Conservation (phyloP, 192 early-diverging fungal species). For the Entomortierella lignicola region DNA sequence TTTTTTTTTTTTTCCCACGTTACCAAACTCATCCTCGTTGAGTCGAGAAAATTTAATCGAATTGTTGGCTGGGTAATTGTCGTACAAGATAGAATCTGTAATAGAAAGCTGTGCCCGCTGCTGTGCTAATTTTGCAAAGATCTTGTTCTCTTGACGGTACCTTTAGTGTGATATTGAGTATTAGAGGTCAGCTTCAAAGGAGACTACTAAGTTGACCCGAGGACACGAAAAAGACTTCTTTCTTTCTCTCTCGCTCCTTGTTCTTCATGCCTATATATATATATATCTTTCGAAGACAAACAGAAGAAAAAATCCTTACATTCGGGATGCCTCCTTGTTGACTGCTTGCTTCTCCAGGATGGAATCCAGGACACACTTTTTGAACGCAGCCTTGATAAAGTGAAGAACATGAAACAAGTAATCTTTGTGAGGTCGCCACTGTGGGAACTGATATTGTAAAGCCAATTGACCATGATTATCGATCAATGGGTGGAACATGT, state of each 20-base stretch:
- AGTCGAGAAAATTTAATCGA: slow-evolving; percentile 69
- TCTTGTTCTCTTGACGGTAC: slow-evolving; percentile 66
- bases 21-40: slow-evolving; percentile 67
- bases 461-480: slow-evolving; percentile 75
- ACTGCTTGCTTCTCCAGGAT: slow-evolving; percentile 69
- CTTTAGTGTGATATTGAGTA: slow-evolving; percentile 43
- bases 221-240: background rate
- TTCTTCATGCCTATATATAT: background rate
- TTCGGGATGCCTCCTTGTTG: slow-evolving; percentile 72
- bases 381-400: slow-evolving; percentile 89
- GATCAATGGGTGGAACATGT: slow-evolving; percentile 89
- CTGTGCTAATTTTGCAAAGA: slow-evolving; percentile 75
- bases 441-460: slow-evolving; percentile 81
- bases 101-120: slow-evolving; percentile 82
- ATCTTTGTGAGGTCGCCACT: slow-evolving; percentile 85
- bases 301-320: slow-evolving; percentile 53
- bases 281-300: background rate
- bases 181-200: slow-evolving; percentile 3
- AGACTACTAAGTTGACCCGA: too few relatives aligned
- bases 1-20: background rate
- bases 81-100: slow-evolving; percentile 70
- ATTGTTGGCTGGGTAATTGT: slow-evolving; percentile 65
- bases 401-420: slow-evolving; percentile 88
- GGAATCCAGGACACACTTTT: slow-evolving; percentile 76
- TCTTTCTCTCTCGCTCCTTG: background rate